phyloP scores from a whole-genome alignment of 495 filamentous ascomycete species.

The Ramalina peruviana region DNA sequence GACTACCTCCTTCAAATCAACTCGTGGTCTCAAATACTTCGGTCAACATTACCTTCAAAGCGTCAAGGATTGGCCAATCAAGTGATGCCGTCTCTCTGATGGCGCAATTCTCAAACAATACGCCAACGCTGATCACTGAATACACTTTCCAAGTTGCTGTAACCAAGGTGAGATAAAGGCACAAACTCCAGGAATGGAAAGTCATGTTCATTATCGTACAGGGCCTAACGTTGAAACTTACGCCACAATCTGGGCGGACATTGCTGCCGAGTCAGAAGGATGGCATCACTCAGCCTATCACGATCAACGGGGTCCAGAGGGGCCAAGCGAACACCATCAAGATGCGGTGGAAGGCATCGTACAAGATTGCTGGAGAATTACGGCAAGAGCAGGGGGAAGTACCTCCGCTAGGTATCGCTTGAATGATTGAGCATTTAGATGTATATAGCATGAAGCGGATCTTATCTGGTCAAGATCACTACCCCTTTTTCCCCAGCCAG shows the following conservation, averaged over 20 bases:
- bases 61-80: constrained; percentile 29
- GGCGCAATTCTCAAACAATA: constrained; percentile 65
- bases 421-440: constrained; percentile 1
- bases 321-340: constrained; percentile 67
- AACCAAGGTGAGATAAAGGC: constrained; percentile 53
- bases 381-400: constrained; percentile 83
- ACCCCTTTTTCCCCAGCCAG: neutral
- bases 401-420: constrained; percentile 63
- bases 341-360: constrained; percentile 76
- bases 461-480: too few relatives aligned
- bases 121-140: constrained; percentile 53
- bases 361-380: constrained; percentile 50
- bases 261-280: constrained; percentile 58
- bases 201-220: constrained; percentile 17
- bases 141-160: constrained; percentile 87
- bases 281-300: constrained; percentile 73
- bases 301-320: constrained; percentile 53
- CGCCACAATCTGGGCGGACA: constrained; percentile 66
- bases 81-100: constrained; percentile 36
- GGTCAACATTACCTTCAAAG: constrained; percentile 38
- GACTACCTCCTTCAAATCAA: constrained; percentile 40
- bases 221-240: constrained; percentile 68
- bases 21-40: constrained; percentile 45
- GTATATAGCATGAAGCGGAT: constrained; percentile 2
- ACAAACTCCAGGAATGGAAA: neutral